Conservation (phyloP, 306 rosid genomes). For the Cucurbita moschata region DNA sequence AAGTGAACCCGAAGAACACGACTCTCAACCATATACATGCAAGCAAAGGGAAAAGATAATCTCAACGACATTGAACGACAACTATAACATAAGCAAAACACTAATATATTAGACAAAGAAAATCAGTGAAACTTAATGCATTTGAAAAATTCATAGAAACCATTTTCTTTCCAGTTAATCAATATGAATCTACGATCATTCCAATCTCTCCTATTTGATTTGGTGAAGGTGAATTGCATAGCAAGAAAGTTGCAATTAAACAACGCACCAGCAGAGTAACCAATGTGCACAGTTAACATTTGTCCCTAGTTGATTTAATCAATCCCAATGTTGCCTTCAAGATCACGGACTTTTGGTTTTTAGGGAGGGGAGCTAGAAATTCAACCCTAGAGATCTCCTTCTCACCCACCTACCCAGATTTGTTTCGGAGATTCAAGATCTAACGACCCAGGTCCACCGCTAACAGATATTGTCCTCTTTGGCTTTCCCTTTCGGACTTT, state of each 20-base stretch:
- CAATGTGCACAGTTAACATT: not conserved
- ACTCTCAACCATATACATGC: not conserved
- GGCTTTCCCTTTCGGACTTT: no score
- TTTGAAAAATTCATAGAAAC: not conserved
- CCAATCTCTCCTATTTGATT: not conserved
- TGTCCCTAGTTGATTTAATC: not conserved
- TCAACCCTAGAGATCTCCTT: not conserved
- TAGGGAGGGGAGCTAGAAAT: not conserved
- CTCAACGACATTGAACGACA: not conserved
- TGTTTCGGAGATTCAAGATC: not conserved
- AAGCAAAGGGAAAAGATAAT: not conserved
- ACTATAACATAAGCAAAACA: not conserved
- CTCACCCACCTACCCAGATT: not conserved
- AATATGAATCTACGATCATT: not conserved
- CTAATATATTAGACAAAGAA: not conserved
- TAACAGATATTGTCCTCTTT: no score
- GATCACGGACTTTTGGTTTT: not conserved
- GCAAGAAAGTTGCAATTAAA: not conserved
- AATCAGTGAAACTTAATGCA: not conserved
- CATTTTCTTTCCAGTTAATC: not conserved
- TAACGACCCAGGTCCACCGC: no score
- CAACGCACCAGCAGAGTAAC: not conserved
- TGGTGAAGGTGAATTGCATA: not conserved
- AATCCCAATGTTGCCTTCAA: not conserved
- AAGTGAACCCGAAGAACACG: not conserved